Percentiles rank a stretch among this genome's conserved stretches.
phyloP scores from a whole-genome alignment of 2,329 filamentous ascomycete genomes.

The Fusarium ramigenum region DNA sequence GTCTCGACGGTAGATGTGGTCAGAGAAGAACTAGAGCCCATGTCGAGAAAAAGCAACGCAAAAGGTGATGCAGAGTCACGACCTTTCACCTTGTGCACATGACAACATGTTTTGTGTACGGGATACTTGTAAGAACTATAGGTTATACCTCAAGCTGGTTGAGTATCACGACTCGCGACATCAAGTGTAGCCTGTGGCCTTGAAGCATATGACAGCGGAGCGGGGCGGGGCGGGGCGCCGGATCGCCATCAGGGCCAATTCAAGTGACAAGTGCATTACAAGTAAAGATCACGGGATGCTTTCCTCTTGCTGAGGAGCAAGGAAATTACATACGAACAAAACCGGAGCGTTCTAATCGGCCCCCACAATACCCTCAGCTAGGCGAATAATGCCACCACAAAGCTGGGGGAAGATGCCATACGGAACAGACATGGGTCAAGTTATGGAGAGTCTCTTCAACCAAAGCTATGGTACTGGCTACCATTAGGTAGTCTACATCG shows the following conservation, averaged over 20 bases:
- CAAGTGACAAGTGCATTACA: not conserved
- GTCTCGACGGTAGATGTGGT: not conserved
- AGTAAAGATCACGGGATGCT: not conserved
- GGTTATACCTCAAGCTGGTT: constrained; percentile 14
- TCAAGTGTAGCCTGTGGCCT: not conserved
- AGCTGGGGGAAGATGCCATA: constrained; percentile 31
- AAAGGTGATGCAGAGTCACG: not conserved
- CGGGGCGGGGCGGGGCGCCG: constrained; percentile 31
- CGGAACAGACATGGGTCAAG: constrained; percentile 28
- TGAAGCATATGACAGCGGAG: constrained; percentile 29
- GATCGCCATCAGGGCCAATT: not conserved
- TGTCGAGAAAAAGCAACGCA: not conserved
- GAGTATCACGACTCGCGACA: constrained; percentile 8
- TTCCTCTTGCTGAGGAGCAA: not conserved
- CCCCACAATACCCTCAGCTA: not conserved
- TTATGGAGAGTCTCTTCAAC: constrained; percentile 19
- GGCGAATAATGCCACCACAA: constrained; percentile 24
- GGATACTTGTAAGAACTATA: not conserved
- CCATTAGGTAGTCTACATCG: not conserved
- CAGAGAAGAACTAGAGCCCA: constrained; percentile 1
- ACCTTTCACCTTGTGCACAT: constrained; percentile 5
- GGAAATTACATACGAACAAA: not conserved
- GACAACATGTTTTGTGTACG: not conserved
- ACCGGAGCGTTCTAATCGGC: constrained; percentile 7
- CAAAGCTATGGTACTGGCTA: not conserved